These are phyloP conservation scores for Thalia dealbata DNA, from an alignment of 176 grass and related monocot genomes.

Conservation along the genomic window DNA sequence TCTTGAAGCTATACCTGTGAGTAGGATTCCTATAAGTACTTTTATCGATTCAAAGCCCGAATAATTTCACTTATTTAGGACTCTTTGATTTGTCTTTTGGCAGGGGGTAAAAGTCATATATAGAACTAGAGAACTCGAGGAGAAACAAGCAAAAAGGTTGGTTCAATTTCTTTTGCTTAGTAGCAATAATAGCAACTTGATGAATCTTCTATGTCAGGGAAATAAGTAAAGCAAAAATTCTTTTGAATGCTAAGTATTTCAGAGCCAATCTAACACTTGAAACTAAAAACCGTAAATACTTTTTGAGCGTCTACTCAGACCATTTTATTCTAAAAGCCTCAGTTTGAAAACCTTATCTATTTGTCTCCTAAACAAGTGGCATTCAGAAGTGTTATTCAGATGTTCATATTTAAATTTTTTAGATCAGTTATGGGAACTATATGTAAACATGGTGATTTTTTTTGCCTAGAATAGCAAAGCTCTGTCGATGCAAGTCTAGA, in stretches of 20 bases:
- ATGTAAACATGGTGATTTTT: background rate
- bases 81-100: slow-evolving; percentile 7
- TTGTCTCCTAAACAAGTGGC: background rate
- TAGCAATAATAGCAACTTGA: slow-evolving; percentile 2
- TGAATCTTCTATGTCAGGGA: background rate
- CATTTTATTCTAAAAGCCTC: background rate
- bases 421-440: background rate
- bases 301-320: background rate
- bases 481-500: no score
- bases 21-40: background rate
- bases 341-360: background rate
- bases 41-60: background rate
- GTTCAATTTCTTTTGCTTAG: background rate
- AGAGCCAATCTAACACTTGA: background rate
- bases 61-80: background rate
- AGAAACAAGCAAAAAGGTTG: slow-evolving; percentile 72
- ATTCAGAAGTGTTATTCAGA: background rate
- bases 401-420: background rate
- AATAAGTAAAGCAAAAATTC: background rate
- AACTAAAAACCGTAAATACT: background rate
- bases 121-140: slow-evolving; percentile 73
- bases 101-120: slow-evolving; percentile 92
- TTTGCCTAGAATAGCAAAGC: no score
- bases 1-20: slow-evolving; percentile 80
- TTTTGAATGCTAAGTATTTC: background rate